Base-by-base conservation (phyloP, 441 rosid genomes). In the Gossypium gossypioides region DNA sequence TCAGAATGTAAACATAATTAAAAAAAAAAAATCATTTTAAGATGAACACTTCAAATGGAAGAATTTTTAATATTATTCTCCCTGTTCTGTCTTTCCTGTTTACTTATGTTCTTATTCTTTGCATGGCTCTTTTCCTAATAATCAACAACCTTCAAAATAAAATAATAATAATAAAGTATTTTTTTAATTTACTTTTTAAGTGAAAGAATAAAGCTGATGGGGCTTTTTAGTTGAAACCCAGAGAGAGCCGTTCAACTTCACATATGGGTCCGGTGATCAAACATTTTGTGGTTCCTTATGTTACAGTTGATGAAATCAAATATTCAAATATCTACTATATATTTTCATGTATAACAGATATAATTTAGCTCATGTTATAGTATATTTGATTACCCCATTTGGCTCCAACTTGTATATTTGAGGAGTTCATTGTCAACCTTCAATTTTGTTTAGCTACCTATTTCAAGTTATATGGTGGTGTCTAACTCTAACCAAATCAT, bases 221-320 rank as follows among this genome's bases (percentile, higher is more conserved):
- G 40, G 1, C 51, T 60, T 44, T 73, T 69, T 48, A 27, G 52
- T 54, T 73, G 76, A 63, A 57, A 10, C 21, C 48, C 24, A 65
- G 18, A 16, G 24, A 65, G 29, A 21, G 24, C 27, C 58, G 6
- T 44, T 69, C 44, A 22, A 40, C 67, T 75, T 72, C 86, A 72
- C 89, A 76, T 71, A 80, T 79, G 76, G 76, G 84, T 84, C 86
- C 80, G 80, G n/a, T 70, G 75, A 73, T 22, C 76, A 79, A 71
- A 57, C 68, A 55, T 46, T 37, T 5, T 54, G 69, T 34, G 77
- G 80, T 50, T 81, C 78, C 74, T 61, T 57, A 6, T 7, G 24
- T 21, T 22, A 21, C 15, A 8, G 3, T 55, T 8, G n/a, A 7
- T 19, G 24, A 32, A 21, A 21, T 50, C 52, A 13, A 34, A 7